phyloP scores from a whole-genome alignment of 495 filamentous ascomycete genomes.

The Penicillium silybi region DNA sequence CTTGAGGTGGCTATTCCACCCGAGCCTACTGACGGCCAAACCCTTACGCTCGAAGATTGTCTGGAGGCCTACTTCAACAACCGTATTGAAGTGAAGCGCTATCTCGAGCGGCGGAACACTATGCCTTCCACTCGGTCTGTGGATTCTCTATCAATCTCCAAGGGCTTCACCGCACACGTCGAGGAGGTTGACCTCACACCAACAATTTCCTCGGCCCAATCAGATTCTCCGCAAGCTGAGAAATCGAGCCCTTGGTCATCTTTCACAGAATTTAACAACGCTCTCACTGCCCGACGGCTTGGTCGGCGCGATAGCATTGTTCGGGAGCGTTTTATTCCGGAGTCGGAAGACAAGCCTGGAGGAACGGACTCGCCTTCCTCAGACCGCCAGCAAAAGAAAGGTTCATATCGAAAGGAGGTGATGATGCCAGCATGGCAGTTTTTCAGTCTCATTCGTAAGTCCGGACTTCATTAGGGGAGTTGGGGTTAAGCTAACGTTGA shows the following conservation, averaged over 20 bases:
- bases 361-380: constrained; percentile 11
- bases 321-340: constrained; percentile 52
- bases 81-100: constrained; percentile 80
- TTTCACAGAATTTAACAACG: constrained; percentile 20
- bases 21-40: constrained; percentile 53
- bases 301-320: constrained; percentile 60
- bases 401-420: constrained; percentile 69
- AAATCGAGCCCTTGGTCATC: constrained; percentile 30
- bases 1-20: constrained; percentile 85
- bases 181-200: constrained; percentile 54
- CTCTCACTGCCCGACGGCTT: constrained; percentile 22
- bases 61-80: constrained; percentile 95
- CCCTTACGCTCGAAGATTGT: constrained; percentile 80
- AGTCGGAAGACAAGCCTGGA: constrained; percentile 37
- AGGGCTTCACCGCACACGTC: constrained; percentile 49
- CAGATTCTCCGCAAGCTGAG: constrained; percentile 31
- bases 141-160: constrained; percentile 44
- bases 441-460: constrained; percentile 79
- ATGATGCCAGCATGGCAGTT: constrained; percentile 98
- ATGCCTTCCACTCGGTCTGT: constrained; percentile 47
- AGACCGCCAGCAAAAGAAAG: constrained; percentile 31
- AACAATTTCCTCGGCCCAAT: constrained; percentile 36
- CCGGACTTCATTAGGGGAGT: background rate
- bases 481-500: constrained; percentile 32
- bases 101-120: constrained; percentile 63